Conservation (phyloP, 306 rosid genomes). For the Citrullus mucosospermus region DNA sequence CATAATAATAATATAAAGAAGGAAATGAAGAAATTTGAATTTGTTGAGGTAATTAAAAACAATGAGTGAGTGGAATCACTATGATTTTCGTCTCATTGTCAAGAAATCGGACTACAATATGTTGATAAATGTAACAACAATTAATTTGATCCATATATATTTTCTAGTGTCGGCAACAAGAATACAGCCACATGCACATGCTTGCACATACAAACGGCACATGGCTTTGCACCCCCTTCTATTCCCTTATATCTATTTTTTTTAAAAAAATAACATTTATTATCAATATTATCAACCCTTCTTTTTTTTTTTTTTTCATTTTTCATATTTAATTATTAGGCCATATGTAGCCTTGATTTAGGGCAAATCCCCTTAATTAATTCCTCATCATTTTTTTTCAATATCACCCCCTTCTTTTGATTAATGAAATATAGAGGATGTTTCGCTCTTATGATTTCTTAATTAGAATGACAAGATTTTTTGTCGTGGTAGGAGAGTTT, state of each 20-base stretch:
- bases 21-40: background rate
- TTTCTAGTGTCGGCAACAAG: slow-evolving; percentile 5
- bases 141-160: background rate
- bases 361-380: background rate
- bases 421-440: background rate
- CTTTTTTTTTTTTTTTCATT: background rate
- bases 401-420: background rate
- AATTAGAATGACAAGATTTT: background rate
- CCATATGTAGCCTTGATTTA: background rate
- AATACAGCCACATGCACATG: background rate
- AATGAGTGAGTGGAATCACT: background rate
- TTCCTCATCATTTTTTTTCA: background rate
- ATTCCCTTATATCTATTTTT: background rate
- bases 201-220: background rate
- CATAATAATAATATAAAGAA: background rate
- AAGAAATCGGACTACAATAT: background rate
- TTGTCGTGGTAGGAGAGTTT: background rate
- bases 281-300: background rate
- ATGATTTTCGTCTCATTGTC: slow-evolving; percentile 5
- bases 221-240: background rate
- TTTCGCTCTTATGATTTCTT: background rate
- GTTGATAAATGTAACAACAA: background rate
- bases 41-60: background rate
- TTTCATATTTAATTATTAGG: background rate
- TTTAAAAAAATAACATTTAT: background rate